Conservation (phyloP, 371 early-diverging fungal species). For the Gilbertella persicaria region DNA sequence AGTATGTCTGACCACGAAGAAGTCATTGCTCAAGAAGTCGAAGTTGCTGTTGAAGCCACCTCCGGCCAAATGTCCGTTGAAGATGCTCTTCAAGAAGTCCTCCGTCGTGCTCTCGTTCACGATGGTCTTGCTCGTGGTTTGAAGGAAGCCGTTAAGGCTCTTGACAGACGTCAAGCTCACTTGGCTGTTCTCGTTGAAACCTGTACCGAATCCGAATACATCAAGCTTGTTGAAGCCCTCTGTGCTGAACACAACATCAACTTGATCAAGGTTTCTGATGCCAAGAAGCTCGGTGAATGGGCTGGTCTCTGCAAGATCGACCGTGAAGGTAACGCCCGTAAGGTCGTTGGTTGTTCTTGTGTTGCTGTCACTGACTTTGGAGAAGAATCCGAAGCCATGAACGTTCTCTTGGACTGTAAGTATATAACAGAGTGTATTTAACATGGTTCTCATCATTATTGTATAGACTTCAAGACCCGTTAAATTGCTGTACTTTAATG, state of each 20-base stretch:
- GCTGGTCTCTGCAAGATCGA: slow-evolving; percentile 99
- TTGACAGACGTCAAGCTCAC: slow-evolving; percentile 90
- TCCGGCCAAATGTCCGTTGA: slow-evolving; percentile 87
- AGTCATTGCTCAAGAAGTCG: slow-evolving; percentile 72
- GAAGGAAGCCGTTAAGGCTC: slow-evolving; percentile 96
- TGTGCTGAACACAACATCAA: slow-evolving; percentile 98
- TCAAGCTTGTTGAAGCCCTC: slow-evolving; percentile 96
- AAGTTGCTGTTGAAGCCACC: slow-evolving; percentile 80
- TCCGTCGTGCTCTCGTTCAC: slow-evolving; percentile 93
- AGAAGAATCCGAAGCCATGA: slow-evolving; percentile 98
- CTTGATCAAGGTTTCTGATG: slow-evolving; percentile 96
- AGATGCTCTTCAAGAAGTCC: slow-evolving; percentile 96
- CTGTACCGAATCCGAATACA: slow-evolving; percentile 95
- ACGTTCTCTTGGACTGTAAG: slow-evolving; percentile 94
- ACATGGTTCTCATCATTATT: no score
- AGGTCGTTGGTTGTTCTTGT: slow-evolving; percentile 96
- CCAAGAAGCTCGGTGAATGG: slow-evolving; percentile 99
- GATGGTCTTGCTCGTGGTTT: slow-evolving; percentile 98
- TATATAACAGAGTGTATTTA: no score
- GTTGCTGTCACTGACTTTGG: slow-evolving; percentile 97
- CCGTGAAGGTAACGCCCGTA: slow-evolving; percentile 97
- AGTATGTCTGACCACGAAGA: slow-evolving; percentile 65
- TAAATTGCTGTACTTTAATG: no score
- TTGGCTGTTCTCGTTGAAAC: slow-evolving; percentile 95
- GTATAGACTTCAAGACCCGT: slow-evolving; percentile 83